These are phyloP conservation scores for Stellera chamaejasme DNA, from an alignment of 345 rosid species.

Conservation along the genomic window DNA sequence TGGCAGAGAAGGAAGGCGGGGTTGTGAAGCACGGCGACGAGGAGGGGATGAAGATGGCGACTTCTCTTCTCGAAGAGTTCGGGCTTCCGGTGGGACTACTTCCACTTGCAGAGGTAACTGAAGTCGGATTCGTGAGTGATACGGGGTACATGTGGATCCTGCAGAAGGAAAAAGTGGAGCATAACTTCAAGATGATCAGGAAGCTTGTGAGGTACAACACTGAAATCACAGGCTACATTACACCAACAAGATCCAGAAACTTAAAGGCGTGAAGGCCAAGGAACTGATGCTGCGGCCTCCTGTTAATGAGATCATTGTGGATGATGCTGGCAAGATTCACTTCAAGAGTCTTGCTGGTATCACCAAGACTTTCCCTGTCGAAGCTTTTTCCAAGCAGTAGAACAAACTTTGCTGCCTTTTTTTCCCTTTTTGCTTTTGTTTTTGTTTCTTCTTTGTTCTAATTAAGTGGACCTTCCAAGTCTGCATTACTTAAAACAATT, in stretches of 20 bases:
- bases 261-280: conserved; percentile 60
- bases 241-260: conserved; percentile 38
- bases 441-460: no score
- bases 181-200: conserved; percentile 38
- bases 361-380: conserved; percentile 43
- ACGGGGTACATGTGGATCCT: conserved; percentile 52
- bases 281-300: conserved; percentile 52
- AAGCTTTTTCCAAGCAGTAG: conserved; percentile 25
- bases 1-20: conserved; percentile 47
- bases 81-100: conserved; percentile 46
- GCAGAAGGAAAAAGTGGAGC: conserved; percentile 41
- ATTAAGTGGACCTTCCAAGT: no score
- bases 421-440: no score
- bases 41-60: conserved; percentile 31
- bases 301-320: conserved; percentile 33
- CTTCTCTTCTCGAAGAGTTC: conserved; percentile 31
- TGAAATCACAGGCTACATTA: conserved; percentile 28
- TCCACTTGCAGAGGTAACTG: conserved; percentile 40
- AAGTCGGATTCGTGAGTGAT: conserved; percentile 39
- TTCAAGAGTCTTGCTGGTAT: conserved; percentile 57
- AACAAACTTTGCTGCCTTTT: no score
- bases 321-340: conserved; percentile 33
- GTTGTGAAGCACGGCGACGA: conserved; percentile 33
- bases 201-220: conserved; percentile 36
- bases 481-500: no score